A percentile compares a stretch with the other conserved stretches of the same genome.
These are phyloP conservation scores for Botryobasidium botryosum DNA, from an alignment of 768 basidiomycete genomes.

Conservation along the genomic window DNA sequence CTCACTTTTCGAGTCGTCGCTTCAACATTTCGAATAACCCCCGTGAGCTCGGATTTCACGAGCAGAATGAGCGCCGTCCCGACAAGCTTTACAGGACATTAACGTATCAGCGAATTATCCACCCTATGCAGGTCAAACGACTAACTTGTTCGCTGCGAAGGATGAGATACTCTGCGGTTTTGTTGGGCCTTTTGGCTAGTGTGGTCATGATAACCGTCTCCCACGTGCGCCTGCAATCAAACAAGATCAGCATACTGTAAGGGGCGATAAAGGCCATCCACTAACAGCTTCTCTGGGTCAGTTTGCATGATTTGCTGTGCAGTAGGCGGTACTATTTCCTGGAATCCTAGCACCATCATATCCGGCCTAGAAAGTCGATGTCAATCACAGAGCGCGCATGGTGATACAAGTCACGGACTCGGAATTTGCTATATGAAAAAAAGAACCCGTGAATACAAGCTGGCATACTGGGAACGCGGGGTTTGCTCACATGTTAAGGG, in stretches of 20 bases:
- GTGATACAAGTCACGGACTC: too few species aligned
- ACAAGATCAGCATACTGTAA: background rate
- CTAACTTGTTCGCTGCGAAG: conserved; percentile 82
- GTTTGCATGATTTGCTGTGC: conserved; percentile 94
- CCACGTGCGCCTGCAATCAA: conserved; percentile 67
- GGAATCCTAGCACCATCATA: conserved; percentile 23
- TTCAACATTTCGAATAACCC: conserved; percentile 82
- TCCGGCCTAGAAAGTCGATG: conserved; percentile 42
- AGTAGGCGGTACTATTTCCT: conserved; percentile 91
- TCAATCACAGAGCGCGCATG: conserved; percentile 5
- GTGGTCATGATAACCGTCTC: conserved; percentile 67
- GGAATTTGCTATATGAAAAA: too few species aligned
- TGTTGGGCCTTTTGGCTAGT: conserved; percentile 50
- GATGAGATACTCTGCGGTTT: conserved; percentile 60
- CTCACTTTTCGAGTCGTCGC: conserved; percentile 78
- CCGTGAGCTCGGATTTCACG: conserved; percentile 58
- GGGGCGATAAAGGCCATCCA: background rate
- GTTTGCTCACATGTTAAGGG: conserved; percentile 52
- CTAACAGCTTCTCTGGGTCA: conserved; percentile 78
- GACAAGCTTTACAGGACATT: conserved; percentile 46
- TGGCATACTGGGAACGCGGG: too few species aligned
- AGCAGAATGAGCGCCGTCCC: conserved; percentile 83
- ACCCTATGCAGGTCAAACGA: background rate
- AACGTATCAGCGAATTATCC: background rate
- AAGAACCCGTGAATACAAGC: too few species aligned